These are phyloP conservation scores for Microdochium trichocladiopsis DNA, from an alignment of 2,329 filamentous ascomycete species.

Conservation along the genomic window DNA sequence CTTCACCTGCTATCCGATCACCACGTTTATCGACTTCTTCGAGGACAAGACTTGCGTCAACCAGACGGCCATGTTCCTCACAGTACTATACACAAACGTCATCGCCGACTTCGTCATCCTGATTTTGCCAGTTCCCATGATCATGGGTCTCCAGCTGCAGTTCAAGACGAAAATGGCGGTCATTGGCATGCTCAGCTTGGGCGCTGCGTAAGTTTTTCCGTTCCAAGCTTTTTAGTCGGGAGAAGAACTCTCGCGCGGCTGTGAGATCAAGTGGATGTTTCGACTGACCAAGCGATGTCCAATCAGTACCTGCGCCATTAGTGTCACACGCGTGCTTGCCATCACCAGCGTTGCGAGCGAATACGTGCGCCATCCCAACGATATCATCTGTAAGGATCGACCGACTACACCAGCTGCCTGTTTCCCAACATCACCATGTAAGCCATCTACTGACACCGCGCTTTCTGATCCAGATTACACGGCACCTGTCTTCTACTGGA, in stretches of 20 bases:
- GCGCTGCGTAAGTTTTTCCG: slow-evolving; percentile 12
- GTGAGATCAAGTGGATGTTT: neutral
- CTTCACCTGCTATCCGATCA: slow-evolving; percentile 16
- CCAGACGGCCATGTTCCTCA: slow-evolving; percentile 11
- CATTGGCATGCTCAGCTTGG: slow-evolving; percentile 16
- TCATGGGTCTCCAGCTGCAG: slow-evolving; percentile 15
- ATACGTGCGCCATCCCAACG: slow-evolving; percentile 11
- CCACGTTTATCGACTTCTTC: slow-evolving; percentile 13
- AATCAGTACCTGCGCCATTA: slow-evolving; percentile 6
- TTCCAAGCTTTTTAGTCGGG: no score
- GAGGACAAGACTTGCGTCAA: slow-evolving; percentile 15
- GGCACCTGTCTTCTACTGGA: slow-evolving; percentile 14
- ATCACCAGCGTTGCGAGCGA: slow-evolving; percentile 11
- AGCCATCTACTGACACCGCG: neutral
- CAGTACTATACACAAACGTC: slow-evolving; percentile 12
- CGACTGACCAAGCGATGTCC: neutral
- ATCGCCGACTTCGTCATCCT: slow-evolving; percentile 16
- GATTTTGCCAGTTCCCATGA: slow-evolving; percentile 15
- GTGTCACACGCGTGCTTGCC: slow-evolving; percentile 10
- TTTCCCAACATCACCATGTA: neutral
- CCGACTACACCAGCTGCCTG: no score
- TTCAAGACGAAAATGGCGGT: slow-evolving; percentile 14
- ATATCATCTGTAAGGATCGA: slow-evolving; percentile 15
- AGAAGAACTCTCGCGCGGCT: neutral
- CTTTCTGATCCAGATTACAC: slow-evolving; percentile 12